Conservation (phyloP, 1,139 yeast species). For the Keqinozyma sinolaborantium region DNA sequence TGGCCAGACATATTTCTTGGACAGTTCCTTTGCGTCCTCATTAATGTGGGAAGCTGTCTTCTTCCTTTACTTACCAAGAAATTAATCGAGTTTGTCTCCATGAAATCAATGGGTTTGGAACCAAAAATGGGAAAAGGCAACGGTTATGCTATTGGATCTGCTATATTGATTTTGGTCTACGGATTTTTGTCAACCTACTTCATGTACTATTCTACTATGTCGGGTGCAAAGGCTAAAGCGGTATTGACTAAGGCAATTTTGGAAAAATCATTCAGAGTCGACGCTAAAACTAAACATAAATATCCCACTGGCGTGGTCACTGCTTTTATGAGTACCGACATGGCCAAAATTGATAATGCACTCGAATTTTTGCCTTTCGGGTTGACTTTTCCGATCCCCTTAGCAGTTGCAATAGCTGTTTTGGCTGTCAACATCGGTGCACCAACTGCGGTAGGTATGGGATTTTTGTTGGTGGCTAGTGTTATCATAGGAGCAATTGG, state of each 20-base stretch:
- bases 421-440: slow-evolving; percentile 33
- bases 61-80: slow-evolving; percentile 28
- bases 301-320: slow-evolving; percentile 70
- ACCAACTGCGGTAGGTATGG: slow-evolving; percentile 33
- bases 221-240: slow-evolving; percentile 69
- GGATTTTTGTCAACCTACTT: too few relatives aligned
- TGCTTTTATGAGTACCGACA: slow-evolving; percentile 39
- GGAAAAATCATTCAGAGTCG: slow-evolving; percentile 60
- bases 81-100: slow-evolving; percentile 26
- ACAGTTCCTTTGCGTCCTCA: too few relatives aligned
- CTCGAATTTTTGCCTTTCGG: slow-evolving; percentile 29
- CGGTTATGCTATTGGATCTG: slow-evolving; percentile 33
- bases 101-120: slow-evolving; percentile 20
- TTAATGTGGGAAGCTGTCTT: slow-evolving; percentile 20
- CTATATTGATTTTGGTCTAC: slow-evolving; percentile 20
- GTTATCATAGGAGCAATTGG: slow-evolving; percentile 19
- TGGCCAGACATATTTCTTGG: slow-evolving; percentile 41
- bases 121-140: slow-evolving; percentile 24
- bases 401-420: slow-evolving; percentile 28
- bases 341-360: slow-evolving; percentile 34
- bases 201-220: slow-evolving; percentile 26
- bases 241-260: slow-evolving; percentile 64
- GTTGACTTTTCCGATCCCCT: slow-evolving; percentile 25
- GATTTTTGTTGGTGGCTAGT: slow-evolving; percentile 24
- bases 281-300: slow-evolving; percentile 54